Conservation (phyloP, 805 yeast species). For the Torulaspora quercuum region DNA sequence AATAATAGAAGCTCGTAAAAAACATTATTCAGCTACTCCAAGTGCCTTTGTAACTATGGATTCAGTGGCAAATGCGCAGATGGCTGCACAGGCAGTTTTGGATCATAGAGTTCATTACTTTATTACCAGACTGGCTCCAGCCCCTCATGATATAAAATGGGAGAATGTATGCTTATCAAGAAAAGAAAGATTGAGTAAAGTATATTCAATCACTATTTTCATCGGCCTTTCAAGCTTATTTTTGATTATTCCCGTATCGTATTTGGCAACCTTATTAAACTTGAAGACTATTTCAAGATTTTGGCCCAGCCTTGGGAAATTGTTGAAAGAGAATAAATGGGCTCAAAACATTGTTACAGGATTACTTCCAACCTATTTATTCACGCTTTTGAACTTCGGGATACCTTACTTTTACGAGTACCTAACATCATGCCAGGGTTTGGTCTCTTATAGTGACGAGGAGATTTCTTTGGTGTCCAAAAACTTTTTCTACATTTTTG, state of each 20-base stretch:
- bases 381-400: constrained; percentile 74
- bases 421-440: constrained; percentile 81
- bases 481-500: constrained; percentile 91
- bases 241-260: constrained; percentile 78
- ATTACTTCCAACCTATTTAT: constrained; percentile 83
- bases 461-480: constrained; percentile 86
- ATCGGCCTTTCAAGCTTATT: constrained; percentile 57
- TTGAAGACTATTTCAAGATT: constrained; percentile 70
- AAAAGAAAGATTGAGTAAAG: constrained; percentile 60
- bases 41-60: constrained; percentile 95
- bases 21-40: constrained; percentile 77
- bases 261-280: constrained; percentile 77
- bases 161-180: constrained; percentile 79
- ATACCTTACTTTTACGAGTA: constrained; percentile 86
- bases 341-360: constrained; percentile 81
- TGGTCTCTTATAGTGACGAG: constrained; percentile 86
- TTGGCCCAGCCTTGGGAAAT: constrained; percentile 77
- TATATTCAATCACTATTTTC: constrained; percentile 38
- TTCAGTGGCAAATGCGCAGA: constrained; percentile 90
- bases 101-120: constrained; percentile 85
- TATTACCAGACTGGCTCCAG: constrained; percentile 84
- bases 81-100: constrained; percentile 91
- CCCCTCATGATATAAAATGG: constrained; percentile 96
- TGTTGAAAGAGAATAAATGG: constrained; percentile 62
- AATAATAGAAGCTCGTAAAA: constrained; percentile 58